Percentiles rank a stretch among this genome's conserved stretches.
These are phyloP conservation scores for Aspergillus quadricinctus DNA, from an alignment of 2,329 filamentous ascomycete species.

Conservation along the genomic window DNA sequence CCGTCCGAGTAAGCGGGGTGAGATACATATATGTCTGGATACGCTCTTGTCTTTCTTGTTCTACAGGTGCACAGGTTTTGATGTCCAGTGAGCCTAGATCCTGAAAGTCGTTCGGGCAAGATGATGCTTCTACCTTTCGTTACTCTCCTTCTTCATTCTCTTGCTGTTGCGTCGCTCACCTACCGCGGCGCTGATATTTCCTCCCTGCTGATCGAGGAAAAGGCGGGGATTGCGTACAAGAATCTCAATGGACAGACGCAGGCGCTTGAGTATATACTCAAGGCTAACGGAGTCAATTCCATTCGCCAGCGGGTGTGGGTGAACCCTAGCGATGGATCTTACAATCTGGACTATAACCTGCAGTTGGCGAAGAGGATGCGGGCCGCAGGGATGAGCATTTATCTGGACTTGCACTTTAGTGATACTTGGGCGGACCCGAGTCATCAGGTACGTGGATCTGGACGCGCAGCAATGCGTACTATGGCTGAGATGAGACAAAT, in stretches of 20 bases:
- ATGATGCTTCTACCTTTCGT: slow-evolving; percentile 10
- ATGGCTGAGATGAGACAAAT: not conserved
- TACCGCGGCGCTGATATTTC: slow-evolving; percentile 69
- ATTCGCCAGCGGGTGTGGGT: slow-evolving; percentile 71
- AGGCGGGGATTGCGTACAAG: slow-evolving; percentile 58
- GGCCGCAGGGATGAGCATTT: slow-evolving; percentile 57
- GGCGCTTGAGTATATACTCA: slow-evolving; percentile 61
- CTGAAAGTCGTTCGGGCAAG: not conserved
- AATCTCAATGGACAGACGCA: slow-evolving; percentile 49
- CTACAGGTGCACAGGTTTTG: not conserved
- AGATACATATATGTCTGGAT: not conserved
- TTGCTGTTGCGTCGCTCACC: slow-evolving; percentile 45
- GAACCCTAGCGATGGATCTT: slow-evolving; percentile 59
- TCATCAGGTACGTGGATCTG: slow-evolving; percentile 46
- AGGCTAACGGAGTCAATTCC: slow-evolving; percentile 60
- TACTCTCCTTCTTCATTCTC: slow-evolving; percentile 10
- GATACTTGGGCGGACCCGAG: slow-evolving; percentile 69
- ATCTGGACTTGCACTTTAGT: slow-evolving; percentile 62
- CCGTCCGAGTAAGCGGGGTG: too few species aligned
- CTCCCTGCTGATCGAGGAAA: slow-evolving; percentile 61
- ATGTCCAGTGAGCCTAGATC: not conserved
- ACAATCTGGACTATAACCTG: slow-evolving; percentile 67
- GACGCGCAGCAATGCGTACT: not conserved
- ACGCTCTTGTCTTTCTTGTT: not conserved
- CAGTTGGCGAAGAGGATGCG: slow-evolving; percentile 62